These are phyloP conservation scores for Beta vulgaris DNA, from an alignment of 148 eudicot genomes.

Conservation along the genomic window DNA sequence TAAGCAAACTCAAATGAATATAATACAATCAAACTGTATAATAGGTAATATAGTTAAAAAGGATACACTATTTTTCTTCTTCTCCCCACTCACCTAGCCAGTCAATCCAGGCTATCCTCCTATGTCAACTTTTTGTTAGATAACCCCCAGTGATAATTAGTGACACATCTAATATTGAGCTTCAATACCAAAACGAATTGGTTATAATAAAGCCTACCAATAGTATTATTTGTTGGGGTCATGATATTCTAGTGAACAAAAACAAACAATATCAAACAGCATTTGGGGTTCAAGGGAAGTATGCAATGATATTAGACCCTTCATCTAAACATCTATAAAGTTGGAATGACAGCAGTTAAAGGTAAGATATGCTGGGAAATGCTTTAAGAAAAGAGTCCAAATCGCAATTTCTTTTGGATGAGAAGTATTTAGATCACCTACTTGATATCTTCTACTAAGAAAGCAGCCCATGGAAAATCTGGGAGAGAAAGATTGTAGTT, in stretches of 20 bases:
- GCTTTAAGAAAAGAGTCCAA: neutral
- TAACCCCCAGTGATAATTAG: neutral
- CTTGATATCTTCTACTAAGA: slow-evolving; percentile 70
- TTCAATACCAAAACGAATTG: neutral
- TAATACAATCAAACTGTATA: neutral
- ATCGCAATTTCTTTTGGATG: neutral
- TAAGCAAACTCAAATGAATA: neutral
- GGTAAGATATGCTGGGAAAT: neutral
- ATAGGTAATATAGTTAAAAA: neutral
- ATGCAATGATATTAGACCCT: neutral
- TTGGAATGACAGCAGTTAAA: neutral
- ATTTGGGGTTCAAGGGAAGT: neutral
- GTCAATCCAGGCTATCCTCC: neutral
- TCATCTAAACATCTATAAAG: neutral
- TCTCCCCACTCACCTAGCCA: too few relatives aligned
- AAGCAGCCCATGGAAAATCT: slow-evolving; percentile 68
- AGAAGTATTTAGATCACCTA: slow-evolving; percentile 34
- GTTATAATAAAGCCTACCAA: neutral
- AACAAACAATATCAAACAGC: too few relatives aligned
- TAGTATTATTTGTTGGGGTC: too few relatives aligned
- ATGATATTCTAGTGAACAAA: neutral
- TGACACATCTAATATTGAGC: neutral
- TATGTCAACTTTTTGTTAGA: neutral
- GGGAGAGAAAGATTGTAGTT: slow-evolving; percentile 65
- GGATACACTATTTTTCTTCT: neutral